Evolutionary conservation across 768 basidiomycete species (phyloP), one percentile per base, ranked within the genome.

Genomic region (Trametes gibbosa): DNA sequence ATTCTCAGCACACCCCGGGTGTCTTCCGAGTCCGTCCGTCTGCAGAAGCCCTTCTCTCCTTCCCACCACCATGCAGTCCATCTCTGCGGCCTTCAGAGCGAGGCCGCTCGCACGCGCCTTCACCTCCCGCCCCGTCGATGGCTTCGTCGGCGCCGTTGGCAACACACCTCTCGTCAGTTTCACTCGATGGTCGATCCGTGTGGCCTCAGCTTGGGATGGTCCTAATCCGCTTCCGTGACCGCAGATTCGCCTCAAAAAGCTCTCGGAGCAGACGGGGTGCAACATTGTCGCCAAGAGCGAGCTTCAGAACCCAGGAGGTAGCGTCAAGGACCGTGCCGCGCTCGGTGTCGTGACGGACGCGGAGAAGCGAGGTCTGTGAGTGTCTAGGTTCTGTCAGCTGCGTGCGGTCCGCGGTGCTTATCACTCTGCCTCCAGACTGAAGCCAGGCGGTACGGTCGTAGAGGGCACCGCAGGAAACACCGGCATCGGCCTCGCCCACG

Each of bases 401-500:
- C 45, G 46, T 34, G 46, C 39, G 49, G 53, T 40, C 39, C 19
- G 24, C 37, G 12, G 52, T 42, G 37, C 40, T 63, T 25, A 48
- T 13, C 21, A 29, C 34, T 8, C 23, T 3, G 23, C 24, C 23
- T 34, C 42, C 57, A 90, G 93, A 45, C 79, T 99, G 58, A 84
- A 86, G 68, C 85, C 92, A 1, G 96, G 95, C n/a, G 96, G 96
- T 1, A 98, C 95, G 2, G 87, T 99, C 57, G 94, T 99, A 5
- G 96, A 99, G 73, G 96, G 96, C 3, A 99, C 96, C 2, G 96
- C 96, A 39, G 96, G 96, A 16, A 99, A 99, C 77, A 99, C 96
- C 8, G 96, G 95, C 40, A 97, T 97, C 56, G 95, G 95, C 35
- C 81, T 98, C 32, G 95, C 93, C 6, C 94, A 95, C 68, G 95